Base-by-base conservation (phyloP, 768 basidiomycete genomes). In the Leucosporidium scottii region DNA sequence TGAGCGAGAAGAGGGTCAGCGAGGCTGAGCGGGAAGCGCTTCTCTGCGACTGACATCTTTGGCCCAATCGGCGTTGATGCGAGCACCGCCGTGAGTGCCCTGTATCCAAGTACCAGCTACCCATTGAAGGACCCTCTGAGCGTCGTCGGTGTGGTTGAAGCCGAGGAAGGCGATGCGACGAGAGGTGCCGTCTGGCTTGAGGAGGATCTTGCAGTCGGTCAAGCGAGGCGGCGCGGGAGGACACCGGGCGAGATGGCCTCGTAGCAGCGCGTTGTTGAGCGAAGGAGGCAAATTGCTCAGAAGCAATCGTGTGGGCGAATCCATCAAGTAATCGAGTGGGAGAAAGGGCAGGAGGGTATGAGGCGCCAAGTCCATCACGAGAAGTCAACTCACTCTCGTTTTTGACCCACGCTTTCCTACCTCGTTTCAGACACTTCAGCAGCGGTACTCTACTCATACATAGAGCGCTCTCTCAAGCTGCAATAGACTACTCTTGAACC, bases 161-260 rank as follows among this genome's bases (percentile, higher is more conserved):
- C 96, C 96, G 13, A 94, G 82, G 75, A 98, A 99, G 0, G 89
- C 96, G 77, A 99, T 93, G 44, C 90, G 83, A 12, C 96, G 82
- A 0, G 88, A 87, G 0, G 86, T 87, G 1, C 91, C 92, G 76
- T 91, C 67, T 3, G 78, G 80, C 77, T 90, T 89, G 31, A 82
- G 82, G 5, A 91, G 85, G 60, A 97, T 83, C 77, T 90, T 90
- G 59, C 87, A 82, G 79, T 98, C 96, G 6, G 96, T 99, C 56
- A 96, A 7, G 12, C 9, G 10, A 0, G 65, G 58, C 2, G 66
- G 34, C 2, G 55, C 3, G 4, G 66, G 60, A 3, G 68, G 68
- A 23, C 66, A 67, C 13, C 36, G 55, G 3, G 8, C 7, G 59
- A 73, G 53, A 27, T 67, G 66, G 9, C 61, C 9, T 28, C 66